Conservation (phyloP, 345 rosid genomes). For the Rhodamnia argentea region DNA sequence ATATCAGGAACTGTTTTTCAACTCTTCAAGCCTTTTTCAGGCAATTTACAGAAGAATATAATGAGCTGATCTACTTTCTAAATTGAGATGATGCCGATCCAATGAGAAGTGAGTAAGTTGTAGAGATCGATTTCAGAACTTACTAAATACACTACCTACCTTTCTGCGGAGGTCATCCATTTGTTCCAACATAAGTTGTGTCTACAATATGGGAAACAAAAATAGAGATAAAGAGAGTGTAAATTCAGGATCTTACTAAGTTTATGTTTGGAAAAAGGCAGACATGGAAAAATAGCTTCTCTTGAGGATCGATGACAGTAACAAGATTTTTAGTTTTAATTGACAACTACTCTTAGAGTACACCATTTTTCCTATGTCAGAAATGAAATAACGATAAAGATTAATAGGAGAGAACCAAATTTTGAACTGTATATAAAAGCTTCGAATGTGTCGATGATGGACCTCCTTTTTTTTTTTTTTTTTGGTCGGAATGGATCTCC, state of each 20-base stretch:
- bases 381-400: background rate
- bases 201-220: constrained; percentile 17
- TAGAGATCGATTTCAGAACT: background rate
- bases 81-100: background rate
- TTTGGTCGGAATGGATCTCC: too few species aligned
- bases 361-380: background rate
- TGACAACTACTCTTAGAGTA: background rate
- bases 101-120: background rate
- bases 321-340: background rate
- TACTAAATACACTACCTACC: constrained; percentile 17
- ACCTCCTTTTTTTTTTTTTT: background rate
- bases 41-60: background rate
- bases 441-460: background rate
- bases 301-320: background rate
- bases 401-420: background rate
- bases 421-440: background rate
- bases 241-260: background rate
- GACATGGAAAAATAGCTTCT: background rate
- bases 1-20: background rate
- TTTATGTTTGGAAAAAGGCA: background rate
- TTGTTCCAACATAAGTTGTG: constrained; percentile 69
- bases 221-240: background rate
- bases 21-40: background rate
- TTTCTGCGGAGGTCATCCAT: constrained; percentile 80
- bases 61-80: background rate